A percentile compares a stretch with the other conserved stretches of the same genome.
phyloP scores from a whole-genome alignment of 208 protist species.

The Leishmania guyanensis region DNA sequence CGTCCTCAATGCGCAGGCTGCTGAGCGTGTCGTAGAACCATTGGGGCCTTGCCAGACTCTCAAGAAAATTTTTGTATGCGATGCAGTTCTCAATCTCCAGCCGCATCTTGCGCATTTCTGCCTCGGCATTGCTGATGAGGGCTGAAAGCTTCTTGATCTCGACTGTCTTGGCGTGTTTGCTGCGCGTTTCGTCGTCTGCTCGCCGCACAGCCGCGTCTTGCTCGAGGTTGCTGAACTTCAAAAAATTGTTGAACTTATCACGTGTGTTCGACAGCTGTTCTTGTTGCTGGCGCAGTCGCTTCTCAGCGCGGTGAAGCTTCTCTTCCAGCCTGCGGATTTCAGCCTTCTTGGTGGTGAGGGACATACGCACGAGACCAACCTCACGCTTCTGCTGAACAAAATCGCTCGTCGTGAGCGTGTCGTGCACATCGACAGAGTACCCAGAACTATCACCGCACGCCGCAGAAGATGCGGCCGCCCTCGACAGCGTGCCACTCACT shows the following conservation, averaged over 20 bases:
- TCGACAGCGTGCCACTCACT: neutral
- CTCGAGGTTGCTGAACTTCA: constrained; percentile 95
- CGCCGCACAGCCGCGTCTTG: constrained; percentile 95
- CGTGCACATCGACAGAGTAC: constrained; percentile 17
- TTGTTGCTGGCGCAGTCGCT: constrained; percentile 91
- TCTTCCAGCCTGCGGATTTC: constrained; percentile 96
- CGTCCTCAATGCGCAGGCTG: constrained; percentile 66
- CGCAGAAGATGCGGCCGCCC: neutral
- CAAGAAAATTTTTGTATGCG: constrained; percentile 93
- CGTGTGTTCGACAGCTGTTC: constrained; percentile 92
- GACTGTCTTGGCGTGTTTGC: constrained; percentile 91
- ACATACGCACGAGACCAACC: constrained; percentile 96
- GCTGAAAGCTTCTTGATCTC: constrained; percentile 96
- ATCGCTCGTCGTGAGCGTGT: constrained; percentile 64
- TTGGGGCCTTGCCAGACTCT: constrained; percentile 84
- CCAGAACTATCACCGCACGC: constrained; percentile 1
- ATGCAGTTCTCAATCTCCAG: constrained; percentile 92
- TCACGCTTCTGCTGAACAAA: constrained; percentile 95
- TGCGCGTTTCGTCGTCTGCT: constrained; percentile 91
- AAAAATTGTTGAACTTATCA: constrained; percentile 94
- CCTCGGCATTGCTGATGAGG: constrained; percentile 84
- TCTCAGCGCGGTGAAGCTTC: constrained; percentile 89
- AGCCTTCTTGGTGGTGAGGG: constrained; percentile 90
- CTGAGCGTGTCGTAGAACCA: constrained; percentile 86
- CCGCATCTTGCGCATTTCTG: constrained; percentile 91